phyloP scores from a whole-genome alignment of 1,139 yeast genomes.

The Trichomonascaceae sp. region DNA sequence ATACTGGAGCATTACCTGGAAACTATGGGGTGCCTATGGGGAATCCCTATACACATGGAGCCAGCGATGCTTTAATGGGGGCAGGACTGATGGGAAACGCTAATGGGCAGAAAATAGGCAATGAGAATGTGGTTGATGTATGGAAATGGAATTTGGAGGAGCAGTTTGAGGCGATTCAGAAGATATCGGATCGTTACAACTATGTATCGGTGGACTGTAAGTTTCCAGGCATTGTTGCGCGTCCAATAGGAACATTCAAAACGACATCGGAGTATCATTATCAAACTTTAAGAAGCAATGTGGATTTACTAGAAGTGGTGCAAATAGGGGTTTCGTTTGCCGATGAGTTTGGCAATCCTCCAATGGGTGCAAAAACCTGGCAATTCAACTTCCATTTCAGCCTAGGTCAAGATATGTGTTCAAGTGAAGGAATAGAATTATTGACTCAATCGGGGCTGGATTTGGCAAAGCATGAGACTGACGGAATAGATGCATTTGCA shows the following conservation, averaged over 20 bases:
- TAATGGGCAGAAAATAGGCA: neutral
- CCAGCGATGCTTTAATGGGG: neutral
- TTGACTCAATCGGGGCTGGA: conserved; percentile 80
- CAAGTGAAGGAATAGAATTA: conserved; percentile 66
- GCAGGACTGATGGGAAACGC: neutral
- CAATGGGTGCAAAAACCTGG: conserved; percentile 65
- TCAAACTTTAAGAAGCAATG: conserved; percentile 87
- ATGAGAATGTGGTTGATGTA: conserved; percentile 42
- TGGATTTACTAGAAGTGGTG: conserved; percentile 77
- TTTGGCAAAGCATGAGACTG: conserved; percentile 64
- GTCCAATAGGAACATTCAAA: conserved; percentile 94
- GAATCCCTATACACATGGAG: conserved; percentile 2
- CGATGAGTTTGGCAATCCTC: conserved; percentile 69
- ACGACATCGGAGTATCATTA: conserved; percentile 90
- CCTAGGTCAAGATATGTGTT: conserved; percentile 66
- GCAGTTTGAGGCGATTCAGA: conserved; percentile 71
- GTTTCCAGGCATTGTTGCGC: conserved; percentile 91
- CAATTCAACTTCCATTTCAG: conserved; percentile 90
- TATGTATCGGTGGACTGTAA: conserved; percentile 75
- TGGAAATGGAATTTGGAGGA: conserved; percentile 82
- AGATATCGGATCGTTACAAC: conserved; percentile 61
- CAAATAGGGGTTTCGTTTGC: conserved; percentile 85
- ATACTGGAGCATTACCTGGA: conserved; percentile 1
- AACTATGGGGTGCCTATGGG: conserved; percentile 7
- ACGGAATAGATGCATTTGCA: conserved; percentile 72